Evolutionary conservation across 306 rosid genomes (phyloP), one percentile per base, ranked within the genome.

Genomic region (Rosa rugosa): DNA sequence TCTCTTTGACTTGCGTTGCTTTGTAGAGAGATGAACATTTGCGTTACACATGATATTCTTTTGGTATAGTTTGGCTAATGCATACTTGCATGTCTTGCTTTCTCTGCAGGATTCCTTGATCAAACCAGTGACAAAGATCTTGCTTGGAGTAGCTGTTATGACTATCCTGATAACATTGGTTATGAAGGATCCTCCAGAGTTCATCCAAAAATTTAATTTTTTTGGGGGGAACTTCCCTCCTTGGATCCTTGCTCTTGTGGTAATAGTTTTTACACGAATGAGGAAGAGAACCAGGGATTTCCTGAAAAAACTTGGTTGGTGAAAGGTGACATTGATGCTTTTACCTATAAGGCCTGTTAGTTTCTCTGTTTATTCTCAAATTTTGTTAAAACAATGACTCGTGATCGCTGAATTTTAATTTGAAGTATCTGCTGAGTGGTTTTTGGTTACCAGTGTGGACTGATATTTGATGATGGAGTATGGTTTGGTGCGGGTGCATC

Each of bases 161-260:
- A 86, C 96, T 63, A 36, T 91, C 80, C 20, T 91, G 87, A 89
- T 95, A 79, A 73, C 89, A 5, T 71, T 95, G 72, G 81, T 85
- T 57, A 81, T 81, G 0, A 89, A 75, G 80, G 98, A 91, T 42
- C 76, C 88, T 14, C 92, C 92, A 6, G 88, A 86, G 0, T 92
- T 93, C 91, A n/a, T 91, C 83, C 81, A 85, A 84, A 91, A 90
- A 69, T 71, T 90, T 1, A 88, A 91, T 57, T 23, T 87, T 76
- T 78, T 80, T 10, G 87, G 91, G 25, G 91, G 88, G n/a, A 89
- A 83, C 82, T 84, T 87, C 83, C 89, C 98, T 77, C 98, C 97
- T 41, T 95, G 94, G 99, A 83, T 92, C 82, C 85, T 95, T 75
- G 98, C 97, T 83, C 87, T 93, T 62, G 91, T 87, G 78, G 94